Evolutionary conservation across 192 early-diverging fungal species (phyloP), one percentile per base, ranked within the genome.

Genomic region (Coemansia sp.): DNA sequence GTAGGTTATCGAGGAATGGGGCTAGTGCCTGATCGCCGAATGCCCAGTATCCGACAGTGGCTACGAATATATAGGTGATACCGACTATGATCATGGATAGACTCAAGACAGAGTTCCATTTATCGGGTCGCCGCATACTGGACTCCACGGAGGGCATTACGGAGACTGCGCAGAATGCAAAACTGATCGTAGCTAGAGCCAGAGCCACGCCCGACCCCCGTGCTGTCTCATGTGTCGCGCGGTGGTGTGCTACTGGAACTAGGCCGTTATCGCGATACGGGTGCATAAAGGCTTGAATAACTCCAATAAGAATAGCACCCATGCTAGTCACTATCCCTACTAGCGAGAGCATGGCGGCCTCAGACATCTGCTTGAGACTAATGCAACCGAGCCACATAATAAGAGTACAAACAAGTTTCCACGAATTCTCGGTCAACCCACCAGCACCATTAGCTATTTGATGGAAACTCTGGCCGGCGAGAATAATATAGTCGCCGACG

Each of bases 101-200:
- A n/a, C 81, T 78, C 22, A 92, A 72, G 3, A 94, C 92, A 20
- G 76, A 74, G 74, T 83, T 84, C 88, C 93, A 95, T 36, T 86
- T 60, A 7, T 84, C 64, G 24, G 91, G 92, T 18, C 88, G 78
- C 62, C 80, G 80, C 94, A 95, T 94, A 50, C 88, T 87, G 3
- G 86, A 79, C 65, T 95, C 92, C 18, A 95, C 91, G 61, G 92
- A 87, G 44, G 93, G 90, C 79, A 93, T 94, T 20, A 94, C 89
- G 9, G 83, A 90, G 64, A 92, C 93, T 15, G 92, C 94, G 47
- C 89, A 85, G 71, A 88, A 95, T 49, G 89, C 88, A 77, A 95
- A 93, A 20, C 88, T 89, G 77, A 95, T 90, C 8, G 90, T 90
- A 10, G 89, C 90, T 20, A 95, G 71, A 0, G 92, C 89, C 11